Evolutionary conservation across 257 asterid species (phyloP).

Genomic region (Gynochthodes officinalis): DNA sequence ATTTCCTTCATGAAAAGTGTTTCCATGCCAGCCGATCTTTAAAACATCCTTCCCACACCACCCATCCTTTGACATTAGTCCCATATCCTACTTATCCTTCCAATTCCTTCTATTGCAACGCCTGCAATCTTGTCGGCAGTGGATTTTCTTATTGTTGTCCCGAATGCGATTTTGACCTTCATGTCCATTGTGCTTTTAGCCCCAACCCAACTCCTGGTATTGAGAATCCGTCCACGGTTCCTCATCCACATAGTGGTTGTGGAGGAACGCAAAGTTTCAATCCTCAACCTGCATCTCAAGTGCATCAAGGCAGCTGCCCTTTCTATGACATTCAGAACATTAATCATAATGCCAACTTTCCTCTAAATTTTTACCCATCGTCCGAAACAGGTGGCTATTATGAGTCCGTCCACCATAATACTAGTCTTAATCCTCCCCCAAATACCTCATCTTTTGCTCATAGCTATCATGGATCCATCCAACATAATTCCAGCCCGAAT

Average conservation of each 20-base stretch:
- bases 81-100: conserved; percentile 60
- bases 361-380: background rate
- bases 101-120: conserved; percentile 47
- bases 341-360: background rate
- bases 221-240: conserved; percentile 14
- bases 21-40: conserved; percentile 50
- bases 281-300: conserved; percentile 3
- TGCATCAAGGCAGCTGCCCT: background rate
- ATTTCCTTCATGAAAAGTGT: conserved; percentile 59
- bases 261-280: conserved; percentile 12
- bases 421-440: background rate
- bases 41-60: conserved; percentile 47
- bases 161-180: conserved; percentile 67
- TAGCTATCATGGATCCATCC: background rate
- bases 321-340: background rate
- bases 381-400: background rate
- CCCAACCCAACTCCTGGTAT: conserved; percentile 6
- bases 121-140: conserved; percentile 44
- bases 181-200: conserved; percentile 52
- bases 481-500: background rate
- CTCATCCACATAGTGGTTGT: background rate
- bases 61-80: conserved; percentile 52
- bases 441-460: background rate
- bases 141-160: conserved; percentile 58
- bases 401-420: background rate